phyloP scores from a whole-genome alignment of 169 alveolate species.

The Babesia bovis region DNA sequence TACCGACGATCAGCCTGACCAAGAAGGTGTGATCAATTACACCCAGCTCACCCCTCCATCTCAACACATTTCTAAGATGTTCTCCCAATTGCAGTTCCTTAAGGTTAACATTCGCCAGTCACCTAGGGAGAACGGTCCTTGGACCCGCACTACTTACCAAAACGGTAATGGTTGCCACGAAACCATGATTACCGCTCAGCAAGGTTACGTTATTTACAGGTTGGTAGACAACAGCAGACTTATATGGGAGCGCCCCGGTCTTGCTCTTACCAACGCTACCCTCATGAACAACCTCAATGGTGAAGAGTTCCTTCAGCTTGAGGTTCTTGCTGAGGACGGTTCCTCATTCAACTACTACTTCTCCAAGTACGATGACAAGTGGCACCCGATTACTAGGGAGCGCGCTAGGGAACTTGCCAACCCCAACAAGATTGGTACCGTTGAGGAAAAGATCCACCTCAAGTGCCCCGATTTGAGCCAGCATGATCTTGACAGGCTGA shows the following conservation, averaged over 20 bases:
- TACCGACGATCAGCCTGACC: neutral
- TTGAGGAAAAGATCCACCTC: neutral
- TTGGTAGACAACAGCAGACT: neutral
- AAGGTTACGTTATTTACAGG: slow-evolving; percentile 5
- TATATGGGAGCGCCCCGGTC: slow-evolving; percentile 21
- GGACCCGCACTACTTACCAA: neutral
- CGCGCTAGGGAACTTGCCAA: neutral
- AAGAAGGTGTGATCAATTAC: neutral
- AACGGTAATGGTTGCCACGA: neutral
- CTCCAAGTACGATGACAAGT: neutral
- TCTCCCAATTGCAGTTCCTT: neutral
- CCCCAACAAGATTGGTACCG: neutral
- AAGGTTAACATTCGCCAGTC: slow-evolving; percentile 11
- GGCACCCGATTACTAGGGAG: neutral
- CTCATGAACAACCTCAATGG: slow-evolving; percentile 15
- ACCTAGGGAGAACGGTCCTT: slow-evolving; percentile 4
- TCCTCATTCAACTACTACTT: slow-evolving; percentile 9
- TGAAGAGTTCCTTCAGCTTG: neutral
- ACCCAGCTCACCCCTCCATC: neutral
- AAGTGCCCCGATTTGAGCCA: neutral
- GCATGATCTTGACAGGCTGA: neutral
- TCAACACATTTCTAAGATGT: neutral
- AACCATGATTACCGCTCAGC: neutral
- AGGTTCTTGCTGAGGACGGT: slow-evolving; percentile 11
- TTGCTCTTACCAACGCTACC: neutral